Evolutionary conservation across 2,329 filamentous ascomycete genomes (phyloP), one percentile per base, ranked within the genome.

Genomic region (Chalaropsis ovoidea): DNA sequence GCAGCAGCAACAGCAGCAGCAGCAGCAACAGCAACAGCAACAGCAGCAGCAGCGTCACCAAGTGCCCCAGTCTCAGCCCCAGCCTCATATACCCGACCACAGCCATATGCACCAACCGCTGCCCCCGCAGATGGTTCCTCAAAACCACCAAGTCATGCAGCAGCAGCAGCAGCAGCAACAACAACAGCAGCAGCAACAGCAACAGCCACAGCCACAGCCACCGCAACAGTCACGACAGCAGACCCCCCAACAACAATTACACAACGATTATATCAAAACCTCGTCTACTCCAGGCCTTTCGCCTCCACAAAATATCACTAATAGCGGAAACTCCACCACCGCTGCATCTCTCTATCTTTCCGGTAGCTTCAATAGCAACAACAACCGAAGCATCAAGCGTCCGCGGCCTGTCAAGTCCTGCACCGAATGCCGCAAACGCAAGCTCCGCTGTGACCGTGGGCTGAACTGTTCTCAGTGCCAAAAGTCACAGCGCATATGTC

Each of bases 401-500:
- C 79, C 80, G 1, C 74, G 81, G 7, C 81, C 81, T 2, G 81
- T 82, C 68, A 82, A 82, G 71, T 82, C 80, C 2, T 83, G 81
- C 71, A 79, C 79, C 66, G 79, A 81, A 69, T 83, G 82, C 70
- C 77, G 82, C 65, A 82, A 82, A 71, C 77, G 82, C 70, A 84
- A 82, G 71, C 73, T 83, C 4, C 77, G 78, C 67, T 85, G 82
- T 72, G 81, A 84, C 71, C 77, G 82, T 56, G 75, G 78, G n/a
- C 75, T 77, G 54, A 81, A 81, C 3, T 85, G 82, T 70, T 80
- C 80, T 5, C 81, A 84, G 71, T 85, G 82, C 70, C 79, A 81
- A 62, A 82, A 81, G 71, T 81, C 80, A n/a, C 78, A 77, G 69
- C 79, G 81, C 43, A 70, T 73, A 47, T 84, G 81, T 73, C 79